Evolutionary conservation across 306 rosid species (phyloP).

Genomic region (Medicago ruthenica): DNA sequence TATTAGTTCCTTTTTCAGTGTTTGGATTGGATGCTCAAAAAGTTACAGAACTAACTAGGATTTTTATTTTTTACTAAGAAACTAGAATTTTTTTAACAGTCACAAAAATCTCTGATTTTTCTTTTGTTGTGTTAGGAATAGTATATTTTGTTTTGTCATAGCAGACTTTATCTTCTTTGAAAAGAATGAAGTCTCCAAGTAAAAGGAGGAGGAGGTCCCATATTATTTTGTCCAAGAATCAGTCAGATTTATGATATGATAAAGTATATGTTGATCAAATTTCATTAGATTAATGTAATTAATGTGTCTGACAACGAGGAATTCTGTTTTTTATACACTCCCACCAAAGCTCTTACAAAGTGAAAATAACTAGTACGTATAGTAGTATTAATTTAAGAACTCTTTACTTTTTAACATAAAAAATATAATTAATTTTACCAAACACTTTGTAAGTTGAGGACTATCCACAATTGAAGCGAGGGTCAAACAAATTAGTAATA

Average conservation of each 20-base stretch:
- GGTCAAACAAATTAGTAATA: too few relatives aligned
- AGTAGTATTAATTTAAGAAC: too few relatives aligned
- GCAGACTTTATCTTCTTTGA: slow-evolving; percentile 49
- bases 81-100: neutral
- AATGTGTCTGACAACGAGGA: slow-evolving; percentile 12
- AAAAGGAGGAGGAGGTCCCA: slow-evolving; percentile 37
- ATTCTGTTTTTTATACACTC: neutral
- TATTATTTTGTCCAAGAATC: slow-evolving; percentile 60
- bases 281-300: slow-evolving; percentile 26
- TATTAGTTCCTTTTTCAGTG: neutral
- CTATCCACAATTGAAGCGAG: too few relatives aligned
- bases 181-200: slow-evolving; percentile 51
- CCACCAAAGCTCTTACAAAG: neutral
- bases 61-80: neutral
- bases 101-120: slow-evolving; percentile 31
- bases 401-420: too few relatives aligned
- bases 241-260: slow-evolving; percentile 51
- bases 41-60: slow-evolving; percentile 14
- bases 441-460: too few relatives aligned
- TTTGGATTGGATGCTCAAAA: neutral
- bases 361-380: neutral
- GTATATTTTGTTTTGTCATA: slow-evolving; percentile 23
- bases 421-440: too few relatives aligned
- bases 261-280: slow-evolving; percentile 39
- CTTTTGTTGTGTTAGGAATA: neutral